Percentiles rank a stretch among this genome's conserved stretches.
phyloP scores from a whole-genome alignment of 305 asterid genomes.

The Rubia balearica region DNA sequence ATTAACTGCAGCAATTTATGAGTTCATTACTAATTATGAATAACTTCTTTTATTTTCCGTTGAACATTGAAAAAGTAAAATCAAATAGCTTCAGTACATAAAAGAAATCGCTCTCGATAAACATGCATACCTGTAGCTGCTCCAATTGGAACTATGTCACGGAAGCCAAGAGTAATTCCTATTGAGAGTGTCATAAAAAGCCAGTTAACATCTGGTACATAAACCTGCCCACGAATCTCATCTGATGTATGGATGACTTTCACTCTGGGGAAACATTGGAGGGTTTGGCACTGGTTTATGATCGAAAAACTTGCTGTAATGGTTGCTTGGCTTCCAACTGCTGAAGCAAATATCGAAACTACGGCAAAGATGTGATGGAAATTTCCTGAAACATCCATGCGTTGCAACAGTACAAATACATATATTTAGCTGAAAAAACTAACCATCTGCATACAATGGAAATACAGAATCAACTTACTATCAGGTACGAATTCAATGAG shows the following conservation, averaged over 20 bases:
- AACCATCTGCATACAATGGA: not conserved
- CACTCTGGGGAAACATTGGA: slow-evolving; percentile 85
- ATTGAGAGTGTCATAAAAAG: slow-evolving; percentile 69
- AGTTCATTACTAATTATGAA: too few relatives aligned
- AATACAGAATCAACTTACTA: slow-evolving; percentile 39
- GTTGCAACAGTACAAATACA: slow-evolving; percentile 17
- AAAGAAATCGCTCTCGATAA: slow-evolving; percentile 3
- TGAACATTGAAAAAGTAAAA: too few relatives aligned
- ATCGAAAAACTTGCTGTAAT: slow-evolving; percentile 90
- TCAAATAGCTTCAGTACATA: too few relatives aligned
- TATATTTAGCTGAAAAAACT: slow-evolving; percentile 9
- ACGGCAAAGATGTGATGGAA: slow-evolving; percentile 69
- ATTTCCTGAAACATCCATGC: slow-evolving; percentile 37
- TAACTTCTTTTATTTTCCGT: too few relatives aligned
- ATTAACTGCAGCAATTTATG: too few relatives aligned
- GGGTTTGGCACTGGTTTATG: slow-evolving; percentile 85
- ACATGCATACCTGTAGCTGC: slow-evolving; percentile 60
- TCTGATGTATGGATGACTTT: slow-evolving; percentile 83
- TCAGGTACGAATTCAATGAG: slow-evolving; percentile 75
- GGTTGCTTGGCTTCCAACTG: slow-evolving; percentile 96
- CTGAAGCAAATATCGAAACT: slow-evolving; percentile 76
- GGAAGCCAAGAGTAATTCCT: slow-evolving; percentile 64
- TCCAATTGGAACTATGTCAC: slow-evolving; percentile 51
- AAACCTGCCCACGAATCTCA: slow-evolving; percentile 73
- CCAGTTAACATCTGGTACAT: slow-evolving; percentile 89